Base-by-base conservation (phyloP, 2,329 filamentous ascomycete species). In the Alternaria gansuensis region DNA sequence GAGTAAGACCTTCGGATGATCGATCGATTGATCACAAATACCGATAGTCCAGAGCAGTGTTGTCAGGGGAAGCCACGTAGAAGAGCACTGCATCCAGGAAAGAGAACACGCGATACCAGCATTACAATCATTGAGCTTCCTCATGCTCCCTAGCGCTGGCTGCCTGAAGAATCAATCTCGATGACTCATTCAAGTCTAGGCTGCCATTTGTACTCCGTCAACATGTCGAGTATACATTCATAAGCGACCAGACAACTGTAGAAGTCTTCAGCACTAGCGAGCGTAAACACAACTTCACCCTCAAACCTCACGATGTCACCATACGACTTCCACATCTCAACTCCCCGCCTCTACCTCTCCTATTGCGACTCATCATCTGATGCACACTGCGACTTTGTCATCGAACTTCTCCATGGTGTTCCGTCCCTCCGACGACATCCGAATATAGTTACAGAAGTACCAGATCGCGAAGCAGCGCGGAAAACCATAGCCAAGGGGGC, bases 261-360 rank as follows among this genome's bases (percentile, higher is more conserved):
- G 6, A 17, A 13, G 37, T 3, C 9, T n/a, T 3, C 13, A 17
- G 6, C 11, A 7, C 8, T 9, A 33, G 3, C 34, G 13, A 37
- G 10, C 29, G 21, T 28, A 31, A 21, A 29, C 11, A 24, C 26
- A 8, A 33, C 13, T 21, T 23, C 26, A 7, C 4, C 11, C 2
- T 31, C 14, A 2, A 34, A n/a, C 14, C 5, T 50, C 34, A 36
- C 26, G 2, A 59, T 59, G 59, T 40, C 55, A 40, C 26, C 28
- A 31, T 44, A 36, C 79, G 82, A 88, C 75, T 90, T 91, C 83
- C 86, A 91, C 3, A 77, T 67, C 73, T 90, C 88, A 0, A 86
- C 81, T 0, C 87, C 87, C 0, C 69, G 69, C 2, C 60, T 72
- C 13, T 57, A 66, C 40, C 39, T 72, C 7, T 66, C 64, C 3